Percentiles rank a stretch among this genome's conserved stretches.
Conservation (phyloP, 345 rosid genomes). For the Cardiospermum halicacabum region DNA sequence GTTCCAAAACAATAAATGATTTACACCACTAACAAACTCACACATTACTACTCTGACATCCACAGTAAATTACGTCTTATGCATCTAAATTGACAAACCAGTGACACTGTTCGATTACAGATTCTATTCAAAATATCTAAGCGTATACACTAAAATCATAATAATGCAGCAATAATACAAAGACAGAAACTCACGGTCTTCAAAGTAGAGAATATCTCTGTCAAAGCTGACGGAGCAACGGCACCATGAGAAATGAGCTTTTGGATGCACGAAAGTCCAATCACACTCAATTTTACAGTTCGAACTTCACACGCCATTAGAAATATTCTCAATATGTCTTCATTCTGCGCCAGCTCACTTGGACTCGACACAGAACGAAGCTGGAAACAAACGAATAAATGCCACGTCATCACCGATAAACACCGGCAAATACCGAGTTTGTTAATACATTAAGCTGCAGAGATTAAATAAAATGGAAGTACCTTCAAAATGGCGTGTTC, state of each 20-base stretch:
- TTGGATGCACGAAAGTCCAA: conserved; percentile 92
- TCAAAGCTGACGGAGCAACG: conserved; percentile 75
- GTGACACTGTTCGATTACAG: neutral
- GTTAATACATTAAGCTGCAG: neutral
- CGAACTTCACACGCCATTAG: conserved; percentile 91
- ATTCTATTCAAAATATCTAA: neutral
- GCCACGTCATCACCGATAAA: neutral
- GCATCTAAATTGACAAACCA: neutral
- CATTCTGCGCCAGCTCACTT: conserved; percentile 74
- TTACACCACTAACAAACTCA: neutral
- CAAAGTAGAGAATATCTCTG: conserved; percentile 72
- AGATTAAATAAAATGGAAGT: neutral
- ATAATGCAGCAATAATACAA: neutral
- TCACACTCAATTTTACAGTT: conserved; percentile 78
- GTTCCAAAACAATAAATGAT: neutral
- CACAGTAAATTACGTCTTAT: too few species aligned
- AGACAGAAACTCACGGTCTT: conserved; percentile 64
- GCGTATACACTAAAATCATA: neutral
- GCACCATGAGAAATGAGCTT: conserved; percentile 97
- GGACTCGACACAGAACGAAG: conserved; percentile 81
- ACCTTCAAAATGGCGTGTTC: conserved; percentile 96
- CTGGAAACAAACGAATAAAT: conserved; percentile 31
- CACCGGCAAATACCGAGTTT: neutral
- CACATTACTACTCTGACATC: neutral
- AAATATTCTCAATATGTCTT: conserved; percentile 82